Evolutionary conservation across 1,139 yeast genomes (phyloP).

Genomic region (Suhomyces coccinellae): DNA sequence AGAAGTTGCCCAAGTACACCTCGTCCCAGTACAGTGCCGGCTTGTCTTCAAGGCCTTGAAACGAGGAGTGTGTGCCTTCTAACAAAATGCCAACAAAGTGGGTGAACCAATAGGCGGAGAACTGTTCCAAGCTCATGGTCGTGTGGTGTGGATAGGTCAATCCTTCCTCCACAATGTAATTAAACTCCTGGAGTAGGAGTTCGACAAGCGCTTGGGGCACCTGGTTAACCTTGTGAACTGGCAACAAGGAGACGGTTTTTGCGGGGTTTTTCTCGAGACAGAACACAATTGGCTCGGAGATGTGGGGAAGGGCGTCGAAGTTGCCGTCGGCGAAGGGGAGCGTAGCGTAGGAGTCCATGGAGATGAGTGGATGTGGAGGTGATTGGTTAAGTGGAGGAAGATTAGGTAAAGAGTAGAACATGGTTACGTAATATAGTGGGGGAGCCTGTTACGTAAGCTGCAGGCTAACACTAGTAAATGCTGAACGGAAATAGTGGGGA

Average conservation of each 20-base stretch:
- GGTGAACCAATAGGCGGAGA: slow-evolving; percentile 44
- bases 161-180: slow-evolving; percentile 51
- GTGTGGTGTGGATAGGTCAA: slow-evolving; percentile 47
- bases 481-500: no score
- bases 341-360: slow-evolving; percentile 15
- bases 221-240: slow-evolving; percentile 28
- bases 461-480: no score
- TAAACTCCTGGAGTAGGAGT: slow-evolving; percentile 40
- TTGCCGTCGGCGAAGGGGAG: slow-evolving; percentile 40
- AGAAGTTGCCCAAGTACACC: slow-evolving; percentile 63
- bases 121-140: slow-evolving; percentile 30
- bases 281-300: slow-evolving; percentile 30
- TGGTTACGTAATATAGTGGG: neutral
- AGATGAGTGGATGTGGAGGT: neutral
- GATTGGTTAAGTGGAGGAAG: neutral
- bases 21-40: slow-evolving; percentile 34
- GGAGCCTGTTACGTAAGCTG: no score
- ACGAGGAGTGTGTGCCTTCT: slow-evolving; percentile 32
- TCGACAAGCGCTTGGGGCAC: slow-evolving; percentile 39
- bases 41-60: slow-evolving; percentile 19
- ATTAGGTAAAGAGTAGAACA: neutral
- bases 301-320: slow-evolving; percentile 23
- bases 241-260: slow-evolving; percentile 36
- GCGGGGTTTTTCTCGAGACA: slow-evolving; percentile 29
- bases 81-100: slow-evolving; percentile 48